phyloP scores from a whole-genome alignment of 2,329 filamentous ascomycete species.

The Allantophomopsis cytisporea region DNA sequence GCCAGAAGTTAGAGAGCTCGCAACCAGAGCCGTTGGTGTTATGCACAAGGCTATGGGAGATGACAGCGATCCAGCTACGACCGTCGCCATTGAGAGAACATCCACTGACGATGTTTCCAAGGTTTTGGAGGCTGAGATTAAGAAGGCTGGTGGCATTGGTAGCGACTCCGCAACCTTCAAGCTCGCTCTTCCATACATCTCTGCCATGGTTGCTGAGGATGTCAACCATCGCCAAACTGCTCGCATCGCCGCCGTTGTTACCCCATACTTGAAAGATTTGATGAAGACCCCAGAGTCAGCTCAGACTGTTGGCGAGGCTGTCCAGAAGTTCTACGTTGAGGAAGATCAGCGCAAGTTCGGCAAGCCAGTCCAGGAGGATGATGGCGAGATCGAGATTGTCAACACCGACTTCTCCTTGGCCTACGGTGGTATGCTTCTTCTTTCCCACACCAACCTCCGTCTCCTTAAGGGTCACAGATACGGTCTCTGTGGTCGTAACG shows the following conservation, averaged over 20 bases:
- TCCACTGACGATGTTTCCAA: conserved; percentile 61
- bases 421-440: conserved; percentile 92
- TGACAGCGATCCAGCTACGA: conserved; percentile 42
- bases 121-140: conserved; percentile 63
- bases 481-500: conserved; percentile 91
- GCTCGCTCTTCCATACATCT: conserved; percentile 59
- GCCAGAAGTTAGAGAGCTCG: conserved; percentile 87
- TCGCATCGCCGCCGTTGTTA: conserved; percentile 55
- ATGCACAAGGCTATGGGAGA: conserved; percentile 89
- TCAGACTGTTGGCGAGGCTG: conserved; percentile 52
- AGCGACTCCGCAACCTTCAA: conserved; percentile 53
- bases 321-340: conserved; percentile 67
- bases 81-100: conserved; percentile 44
- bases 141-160: conserved; percentile 50
- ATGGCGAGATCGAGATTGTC: conserved; percentile 90
- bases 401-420: conserved; percentile 96
- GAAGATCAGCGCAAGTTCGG: conserved; percentile 85
- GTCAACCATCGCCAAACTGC: conserved; percentile 69
- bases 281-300: conserved; percentile 45
- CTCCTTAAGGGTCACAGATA: conserved; percentile 95
- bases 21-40: conserved; percentile 65
- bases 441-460: conserved; percentile 90
- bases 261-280: conserved; percentile 64
- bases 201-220: conserved; percentile 76
- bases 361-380: conserved; percentile 72